Base-by-base conservation (phyloP, 2,329 filamentous ascomycete genomes). In the Rhynchosporium agropyri region DNA sequence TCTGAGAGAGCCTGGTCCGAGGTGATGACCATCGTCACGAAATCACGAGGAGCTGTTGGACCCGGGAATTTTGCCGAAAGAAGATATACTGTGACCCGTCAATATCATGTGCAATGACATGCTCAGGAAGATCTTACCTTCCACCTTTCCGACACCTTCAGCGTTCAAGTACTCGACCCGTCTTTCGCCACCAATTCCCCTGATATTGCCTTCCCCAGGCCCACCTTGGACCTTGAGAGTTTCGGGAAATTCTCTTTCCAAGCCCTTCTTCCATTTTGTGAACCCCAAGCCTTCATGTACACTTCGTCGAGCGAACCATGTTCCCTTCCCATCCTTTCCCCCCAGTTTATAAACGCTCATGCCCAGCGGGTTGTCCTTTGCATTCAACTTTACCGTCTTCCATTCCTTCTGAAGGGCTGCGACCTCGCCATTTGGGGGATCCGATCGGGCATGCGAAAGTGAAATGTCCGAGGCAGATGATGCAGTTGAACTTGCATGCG, bases 1-100 rank as follows among this genome's bases (percentile, higher is more conserved):
- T 68, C 62, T 28, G 61, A 61, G 28, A 67, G 29, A 50, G 70
- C 69, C 63, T 72, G 67, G 74, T 73, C 64, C 51, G 88, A 91
- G 28, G 87, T 91, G 48, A 96, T 77, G 49, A 95, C 81, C 64
- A 96, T 77, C 4, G 90, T 89, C 58, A 97, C 85, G 75, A 97
- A 97, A 73, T 97, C 94, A 75, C 94, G 82, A 0, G 94, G 89
- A 2, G 92, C 87, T 0, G 91, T 95, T 3, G 94, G 94, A 0
- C 91, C 91, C 0, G 93, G 92, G 70, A 97, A 97, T 73, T 95
- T 89, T 2, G 92, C 92, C 28, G 91, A 94, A 0, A 97, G 82
- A 72, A 94, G 88, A 72, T 91, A 96, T 4, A 97, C 91, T 87
- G 74, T 68, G 31, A 28, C 64, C 50, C 64, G 29, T 59, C 43